Evolutionary conservation across 192 early-diverging fungal genomes (phyloP), one percentile per base, ranked within the genome.

Genomic region (Coemansia reversa): DNA sequence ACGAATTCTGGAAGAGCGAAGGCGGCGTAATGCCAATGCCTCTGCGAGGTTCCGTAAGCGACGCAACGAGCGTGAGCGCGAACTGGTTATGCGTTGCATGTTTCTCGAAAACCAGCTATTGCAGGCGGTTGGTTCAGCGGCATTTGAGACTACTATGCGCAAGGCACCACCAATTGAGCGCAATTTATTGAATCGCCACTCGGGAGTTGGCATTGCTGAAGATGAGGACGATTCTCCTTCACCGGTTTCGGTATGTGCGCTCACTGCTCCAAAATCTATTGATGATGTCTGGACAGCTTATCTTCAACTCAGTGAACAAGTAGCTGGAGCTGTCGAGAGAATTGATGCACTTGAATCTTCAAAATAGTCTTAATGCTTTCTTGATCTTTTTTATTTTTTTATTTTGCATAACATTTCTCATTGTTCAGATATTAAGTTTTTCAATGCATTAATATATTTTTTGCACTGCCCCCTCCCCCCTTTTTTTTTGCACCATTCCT

Each of bases 31-130:
- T 48, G 87, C 87, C 22, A 85, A 76, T 51, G 87, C 87, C 0
- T 87, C 86, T 7, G 86, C 87, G 5, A 58, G 87, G 35, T 88
- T 88, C 64, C 79, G 87, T 49, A 85, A 86, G 54, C 86, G 87
- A 2, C 81, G 87, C 60, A 88, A 88, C 55, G 82, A 86, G 59
- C 79, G 86, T 12, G 87, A 87, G 64, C 69, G 81, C 29, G 87
- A 86, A 35, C 76, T 86, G 62, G 71, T 78, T 19, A 70, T 82
- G 16, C 74, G 82, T 63, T 88, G 85, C 55, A 33, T 79, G 62
- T 74, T 70, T 14, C 64, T 88, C 11, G 86, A 88, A 56, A 68
- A 74, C 30, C 60, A 66, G 16, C 55, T 79, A 51, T 48, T 66
- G 50, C 63, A 74, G 60, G 29, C 59, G 12, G 19, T 79, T 16